Base-by-base conservation (phyloP, 1,284 basidiomycete species). In the Cystobasidium sp. region DNA sequence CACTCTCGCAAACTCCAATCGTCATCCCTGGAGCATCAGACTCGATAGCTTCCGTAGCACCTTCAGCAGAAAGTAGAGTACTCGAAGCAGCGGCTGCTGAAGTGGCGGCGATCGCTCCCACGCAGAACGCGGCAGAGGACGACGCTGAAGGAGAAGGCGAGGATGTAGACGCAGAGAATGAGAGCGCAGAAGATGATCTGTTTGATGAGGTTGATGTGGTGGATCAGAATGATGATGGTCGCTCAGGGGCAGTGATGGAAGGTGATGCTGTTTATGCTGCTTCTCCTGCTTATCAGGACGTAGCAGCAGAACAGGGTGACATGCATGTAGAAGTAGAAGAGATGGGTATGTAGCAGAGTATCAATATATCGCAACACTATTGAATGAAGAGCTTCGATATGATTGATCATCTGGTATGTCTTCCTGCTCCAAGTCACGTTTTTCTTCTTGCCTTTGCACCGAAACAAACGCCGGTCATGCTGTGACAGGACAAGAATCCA, bases 121-220 rank as follows among this genome's bases (percentile, higher is more conserved):
- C 8, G 12, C 37, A 8, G 14, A 20, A 41, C 31, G 6, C 0
- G 31, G 59, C 39, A 18, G 39, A 61, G 14, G 43, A 16, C 9
- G 59, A 61, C 14, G 59, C 53, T 8, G 53, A 37, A n/a, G 41
- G 22, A 14, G 59, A 47, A 10, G 59, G 12, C 9, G 59, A 43
- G 44, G 20, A 65, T 6, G 62, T 10, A 6, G 46, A 51, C 14
- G 62, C n/a, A 7, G 62, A 65, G 31, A 20, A 52, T 1, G 62
- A 65, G 10, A 46, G 46, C 8, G 31, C 1, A 31, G 49, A 46
- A 31, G 61, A 65, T 65, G 62, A 65, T 22, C 31, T 65, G 24
- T 65, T 65, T 65, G 62, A 65, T 52, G 62, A 65, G 47, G 62
- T 65, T 8, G 20, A 49, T 6, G 62, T 65, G 14, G 47, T 7